These are phyloP conservation scores for Zygotorulaspora mrakii DNA, from an alignment of 1,139 yeast genomes.

Conservation along the genomic window DNA sequence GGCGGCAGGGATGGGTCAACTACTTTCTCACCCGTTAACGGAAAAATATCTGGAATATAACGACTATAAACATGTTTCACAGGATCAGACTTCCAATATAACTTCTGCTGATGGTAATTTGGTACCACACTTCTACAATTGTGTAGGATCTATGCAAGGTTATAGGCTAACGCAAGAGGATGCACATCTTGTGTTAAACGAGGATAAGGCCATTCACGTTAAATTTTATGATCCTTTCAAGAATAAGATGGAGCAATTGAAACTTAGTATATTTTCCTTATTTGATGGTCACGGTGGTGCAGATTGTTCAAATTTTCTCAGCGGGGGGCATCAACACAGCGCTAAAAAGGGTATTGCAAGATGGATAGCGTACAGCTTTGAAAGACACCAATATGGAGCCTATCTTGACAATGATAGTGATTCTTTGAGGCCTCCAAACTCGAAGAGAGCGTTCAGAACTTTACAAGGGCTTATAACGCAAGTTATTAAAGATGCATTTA, in stretches of 20 bases:
- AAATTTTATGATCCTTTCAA: constrained; percentile 37
- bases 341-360: constrained; percentile 29
- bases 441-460: constrained; percentile 28
- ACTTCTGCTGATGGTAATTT: constrained; percentile 11
- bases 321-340: constrained; percentile 43
- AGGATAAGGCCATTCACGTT: constrained; percentile 22
- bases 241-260: constrained; percentile 26
- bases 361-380: constrained; percentile 33
- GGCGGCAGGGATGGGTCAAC: constrained; percentile 56
- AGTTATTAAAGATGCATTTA: constrained; percentile 48
- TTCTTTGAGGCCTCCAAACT: constrained; percentile 17
- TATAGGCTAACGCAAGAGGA: constrained; percentile 75
- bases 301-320: constrained; percentile 53
- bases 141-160: constrained; percentile 77
- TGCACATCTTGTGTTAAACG: constrained; percentile 50
- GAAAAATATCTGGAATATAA: constrained; percentile 55
- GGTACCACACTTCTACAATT: constrained; percentile 44
- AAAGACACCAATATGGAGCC: constrained; percentile 33
- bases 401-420: constrained; percentile 6
- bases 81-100: constrained; percentile 13
- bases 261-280: constrained; percentile 61
- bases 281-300: constrained; percentile 83
- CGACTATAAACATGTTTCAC: constrained; percentile 34
- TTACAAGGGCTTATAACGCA: constrained; percentile 43
- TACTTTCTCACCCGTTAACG: constrained; percentile 70